phyloP scores from a whole-genome alignment of 306 rosid species.

The Quercus wislizeni region DNA sequence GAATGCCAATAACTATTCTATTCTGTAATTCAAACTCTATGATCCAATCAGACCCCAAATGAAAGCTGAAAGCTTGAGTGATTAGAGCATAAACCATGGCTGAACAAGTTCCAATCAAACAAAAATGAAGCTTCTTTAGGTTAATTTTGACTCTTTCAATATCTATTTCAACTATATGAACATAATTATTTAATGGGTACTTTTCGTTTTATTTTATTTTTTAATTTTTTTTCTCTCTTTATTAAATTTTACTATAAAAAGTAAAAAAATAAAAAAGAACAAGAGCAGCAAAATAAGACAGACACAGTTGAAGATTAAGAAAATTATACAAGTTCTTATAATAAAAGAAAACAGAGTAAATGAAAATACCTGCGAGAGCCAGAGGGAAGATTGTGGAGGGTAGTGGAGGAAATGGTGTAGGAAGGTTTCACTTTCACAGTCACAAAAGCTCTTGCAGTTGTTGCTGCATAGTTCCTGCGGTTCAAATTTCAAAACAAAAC shows the following conservation, averaged over 20 bases:
- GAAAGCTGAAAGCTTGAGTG: neutral
- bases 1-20: neutral
- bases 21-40: neutral
- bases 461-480: slow-evolving; percentile 46
- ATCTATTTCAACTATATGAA: neutral
- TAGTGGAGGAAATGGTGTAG: slow-evolving; percentile 31
- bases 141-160: neutral
- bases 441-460: slow-evolving; percentile 46
- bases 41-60: neutral
- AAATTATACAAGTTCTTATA: neutral
- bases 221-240: neutral
- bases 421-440: slow-evolving; percentile 42
- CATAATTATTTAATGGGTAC: neutral
- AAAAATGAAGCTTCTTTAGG: neutral
- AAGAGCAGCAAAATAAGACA: neutral
- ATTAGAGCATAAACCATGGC: neutral
- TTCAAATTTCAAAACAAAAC: slow-evolving; percentile 12
- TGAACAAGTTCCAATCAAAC: neutral
- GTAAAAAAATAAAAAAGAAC: too few relatives aligned
- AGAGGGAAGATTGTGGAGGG: slow-evolving; percentile 28
- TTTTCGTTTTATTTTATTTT: neutral
- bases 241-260: neutral
- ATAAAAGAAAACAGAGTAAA: neutral
- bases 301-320: neutral
- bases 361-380: slow-evolving; percentile 44